Base-by-base conservation (phyloP, 2,329 filamentous ascomycete species). In the Tolypocladium tropicale region DNA sequence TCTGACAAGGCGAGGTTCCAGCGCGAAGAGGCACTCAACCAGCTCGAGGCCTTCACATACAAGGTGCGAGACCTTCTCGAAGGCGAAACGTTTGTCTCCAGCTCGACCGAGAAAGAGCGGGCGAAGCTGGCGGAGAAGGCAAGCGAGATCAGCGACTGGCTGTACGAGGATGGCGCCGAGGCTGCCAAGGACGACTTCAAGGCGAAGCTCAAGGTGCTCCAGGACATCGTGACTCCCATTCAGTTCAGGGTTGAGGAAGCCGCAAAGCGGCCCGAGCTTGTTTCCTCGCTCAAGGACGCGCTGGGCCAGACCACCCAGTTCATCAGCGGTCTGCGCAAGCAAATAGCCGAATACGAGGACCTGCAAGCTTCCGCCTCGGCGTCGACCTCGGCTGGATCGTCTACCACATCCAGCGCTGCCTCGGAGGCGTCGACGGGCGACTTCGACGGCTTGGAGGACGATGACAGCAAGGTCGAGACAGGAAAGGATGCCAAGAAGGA, bases 21-120 rank as follows among this genome's bases (percentile, higher is more conserved):
- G 57, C 84, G 92, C 34, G 92, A 96, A 68, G 93, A 96, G 69
- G 84, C 89, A 1, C 77, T 96, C 56, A 99, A 97, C 73, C 87
- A 89, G 61, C 83, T 99, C n/a, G 94, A 99, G 72, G 86, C 82
- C 14, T 97, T 88, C 71, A 96, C 93, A 16, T 99, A 99, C 78
- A 87, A 85, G 65, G 82, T 89, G 32, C 86, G 91, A 30, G 91
- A 96, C 69, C 79, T 95, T 49, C 78, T 96, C 2, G 86, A 90
- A 46, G 86, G 87, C 58, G 84, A 89, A 52, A 78, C 79, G 1
- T 97, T 96, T 68, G 76, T 88, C 54, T 78, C 79, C 14, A 83
- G 80, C 4, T 88, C 91, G 34, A 93, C 87, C 11, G 75, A 83
- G 4, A 78, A 81, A 23, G 82, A 91, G 66, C 82, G 90, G 51